A percentile compares a stretch with the other conserved stretches of the same genome.
These are phyloP conservation scores for Inga oerstediana DNA, from an alignment of 306 rosid genomes.

Conservation along the genomic window DNA sequence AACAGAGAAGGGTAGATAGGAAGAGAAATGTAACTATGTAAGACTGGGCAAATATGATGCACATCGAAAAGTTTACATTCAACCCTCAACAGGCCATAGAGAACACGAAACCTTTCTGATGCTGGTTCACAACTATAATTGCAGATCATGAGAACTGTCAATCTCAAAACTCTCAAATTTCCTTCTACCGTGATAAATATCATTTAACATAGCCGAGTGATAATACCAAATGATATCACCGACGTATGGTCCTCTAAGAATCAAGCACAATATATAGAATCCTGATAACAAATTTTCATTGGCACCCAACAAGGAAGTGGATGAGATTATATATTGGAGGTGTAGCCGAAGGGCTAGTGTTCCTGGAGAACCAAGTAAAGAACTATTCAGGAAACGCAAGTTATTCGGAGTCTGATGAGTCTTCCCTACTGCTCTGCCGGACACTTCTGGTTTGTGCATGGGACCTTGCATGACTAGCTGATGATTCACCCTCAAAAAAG, in stretches of 20 bases:
- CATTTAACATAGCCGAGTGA: conserved; percentile 19
- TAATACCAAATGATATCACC: conserved; percentile 21
- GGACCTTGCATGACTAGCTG: conserved; percentile 56
- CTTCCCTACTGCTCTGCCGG: conserved; percentile 62
- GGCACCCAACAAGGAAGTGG: conserved; percentile 15
- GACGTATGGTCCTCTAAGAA: not conserved
- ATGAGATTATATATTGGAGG: conserved; percentile 3
- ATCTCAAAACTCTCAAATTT: conserved; percentile 31
- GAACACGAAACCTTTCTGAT: not conserved
- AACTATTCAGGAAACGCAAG: conserved; percentile 28
- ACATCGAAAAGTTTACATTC: not conserved
- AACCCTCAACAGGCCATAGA: not conserved
- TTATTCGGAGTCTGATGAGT: conserved; percentile 90
- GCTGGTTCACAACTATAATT: not conserved
- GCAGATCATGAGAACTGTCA: not conserved
- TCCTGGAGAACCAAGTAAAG: conserved; percentile 6
- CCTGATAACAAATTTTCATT: conserved; percentile 6
- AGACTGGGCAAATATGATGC: not conserved
- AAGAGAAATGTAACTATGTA: not conserved
- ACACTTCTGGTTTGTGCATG: conserved; percentile 52
- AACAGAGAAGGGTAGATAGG: not conserved
- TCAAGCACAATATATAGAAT: conserved; percentile 21
- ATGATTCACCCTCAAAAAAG: conserved; percentile 81
- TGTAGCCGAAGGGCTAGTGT: conserved; percentile 7
- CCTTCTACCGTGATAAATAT: conserved; percentile 25